These are phyloP conservation scores for Epichloe bromicola DNA, from an alignment of 2,329 filamentous ascomycete genomes.

Conservation along the genomic window DNA sequence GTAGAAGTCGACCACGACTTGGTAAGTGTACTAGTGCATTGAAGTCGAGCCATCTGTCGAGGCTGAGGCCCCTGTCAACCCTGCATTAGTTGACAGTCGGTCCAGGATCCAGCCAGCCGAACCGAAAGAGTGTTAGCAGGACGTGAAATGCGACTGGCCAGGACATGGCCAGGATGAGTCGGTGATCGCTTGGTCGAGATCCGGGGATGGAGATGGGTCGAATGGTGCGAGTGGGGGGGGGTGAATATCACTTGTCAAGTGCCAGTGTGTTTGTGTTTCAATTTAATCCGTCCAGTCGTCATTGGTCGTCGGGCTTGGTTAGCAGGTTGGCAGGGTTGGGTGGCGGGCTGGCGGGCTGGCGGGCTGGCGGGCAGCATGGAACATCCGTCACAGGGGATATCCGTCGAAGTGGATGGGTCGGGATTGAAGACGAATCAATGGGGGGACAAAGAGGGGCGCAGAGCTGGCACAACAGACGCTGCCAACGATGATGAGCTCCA, in stretches of 20 bases:
- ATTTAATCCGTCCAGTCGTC: neutral
- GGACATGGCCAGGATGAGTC: slow-evolving; percentile 14
- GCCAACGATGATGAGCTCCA: neutral
- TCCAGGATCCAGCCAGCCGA: slow-evolving; percentile 5
- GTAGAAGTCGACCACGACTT: neutral
- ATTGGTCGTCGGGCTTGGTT: too few species aligned
- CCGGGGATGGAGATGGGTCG: slow-evolving; percentile 9
- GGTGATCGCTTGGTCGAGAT: slow-evolving; percentile 16
- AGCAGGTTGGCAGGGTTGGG: neutral
- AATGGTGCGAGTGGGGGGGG: neutral
- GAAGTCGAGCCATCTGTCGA: neutral
- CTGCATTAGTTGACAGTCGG: slow-evolving; percentile 8
- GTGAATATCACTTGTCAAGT: slow-evolving; percentile 1
- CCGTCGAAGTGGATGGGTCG: neutral
- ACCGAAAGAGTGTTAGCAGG: slow-evolving; percentile 13
- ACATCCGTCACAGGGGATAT: neutral
- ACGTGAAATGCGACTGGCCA: slow-evolving; percentile 22
- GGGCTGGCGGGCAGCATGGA: neutral
- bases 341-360: neutral
- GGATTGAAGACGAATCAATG: neutral
- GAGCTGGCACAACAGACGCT: neutral
- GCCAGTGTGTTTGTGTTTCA: slow-evolving; percentile 1
- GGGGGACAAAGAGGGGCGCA: neutral
- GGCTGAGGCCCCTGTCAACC: slow-evolving; percentile 6
- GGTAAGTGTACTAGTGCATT: neutral